Base-by-base conservation (phyloP, 352 stramenopile species). In the Blastocystis hominis region DNA sequence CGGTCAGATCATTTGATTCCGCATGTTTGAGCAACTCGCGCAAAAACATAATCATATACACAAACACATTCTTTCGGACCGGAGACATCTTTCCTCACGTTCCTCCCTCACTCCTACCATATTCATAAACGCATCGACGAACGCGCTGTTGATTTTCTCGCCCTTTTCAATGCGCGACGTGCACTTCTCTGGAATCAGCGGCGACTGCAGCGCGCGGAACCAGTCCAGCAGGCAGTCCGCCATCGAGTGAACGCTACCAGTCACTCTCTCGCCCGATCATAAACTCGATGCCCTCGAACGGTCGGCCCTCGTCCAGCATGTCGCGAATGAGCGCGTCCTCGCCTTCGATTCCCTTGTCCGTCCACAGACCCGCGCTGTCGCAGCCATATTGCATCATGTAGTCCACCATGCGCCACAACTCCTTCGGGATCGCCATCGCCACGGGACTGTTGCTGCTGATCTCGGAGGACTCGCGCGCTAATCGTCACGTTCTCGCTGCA, bases 341-440 rank as follows among this genome's bases (percentile, higher is more conserved):
- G 34, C 59, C 34, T 40, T 68, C 59, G 4, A 68, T 24, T 68
- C 66, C 66, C 66, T 77, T 77, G 24, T 77, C 66, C 30, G 50
- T 77, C 66, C 66, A 77, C 50, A 77, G 30, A 38, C 66, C 66
- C 20, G 42, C 6, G 6, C 10, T 61, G 56, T 77, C 42, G 30
- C 42, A 77, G 6, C 66, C 66, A 77, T 30, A 66, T 38, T 38
- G 42, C 20, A 94, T 96, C n/a, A 99, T 93, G 55, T 96, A 95
- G 90, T 99, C 97, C 56, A 98, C 93, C 90, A 98, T 95, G 9
- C 96, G 92, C 95, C 95, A 98, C 13, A 98, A 90, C 89, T 98
- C 95, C 90, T 98, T 98, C 0, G 96, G 96, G 9, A 99, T 93
- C 86, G 91, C 93, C 50, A 94, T 90, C 36, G 90, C 91, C 69